Conservation (phyloP, 2,329 filamentous ascomycete species). For the Helminthosporium solani region DNA sequence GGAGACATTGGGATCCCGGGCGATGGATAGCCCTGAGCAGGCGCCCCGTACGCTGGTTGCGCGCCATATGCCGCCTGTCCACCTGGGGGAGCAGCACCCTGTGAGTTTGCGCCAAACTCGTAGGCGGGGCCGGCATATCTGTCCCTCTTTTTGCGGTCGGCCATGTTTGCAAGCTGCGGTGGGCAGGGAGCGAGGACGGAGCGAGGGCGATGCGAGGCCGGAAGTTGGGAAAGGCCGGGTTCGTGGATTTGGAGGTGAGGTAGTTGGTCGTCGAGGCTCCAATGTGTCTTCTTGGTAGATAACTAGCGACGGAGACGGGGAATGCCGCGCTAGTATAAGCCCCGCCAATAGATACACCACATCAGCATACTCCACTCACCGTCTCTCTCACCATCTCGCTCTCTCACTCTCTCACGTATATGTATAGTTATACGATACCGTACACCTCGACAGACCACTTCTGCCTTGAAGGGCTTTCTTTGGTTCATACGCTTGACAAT, state of each 20-base stretch:
- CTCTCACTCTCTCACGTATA: too few relatives aligned
- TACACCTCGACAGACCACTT: too few relatives aligned
- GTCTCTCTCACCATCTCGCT: too few relatives aligned
- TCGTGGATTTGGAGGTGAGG: slow-evolving; percentile 24
- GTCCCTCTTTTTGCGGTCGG: slow-evolving; percentile 76
- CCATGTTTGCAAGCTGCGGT: slow-evolving; percentile 22
- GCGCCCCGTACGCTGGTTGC: slow-evolving; percentile 31
- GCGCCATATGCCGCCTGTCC: slow-evolving; percentile 37
- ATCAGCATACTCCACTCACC: too few relatives aligned
- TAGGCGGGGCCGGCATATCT: slow-evolving; percentile 94
- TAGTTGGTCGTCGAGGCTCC: slow-evolving; percentile 20
- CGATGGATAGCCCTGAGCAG: slow-evolving; percentile 38
- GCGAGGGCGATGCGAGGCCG: too few relatives aligned
- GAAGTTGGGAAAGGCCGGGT: slow-evolving; percentile 10
- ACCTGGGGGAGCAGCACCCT: slow-evolving; percentile 33
- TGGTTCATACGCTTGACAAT: not conserved
- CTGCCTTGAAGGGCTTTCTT: too few relatives aligned
- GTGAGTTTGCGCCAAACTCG: slow-evolving; percentile 87
- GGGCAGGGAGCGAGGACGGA: too few relatives aligned
- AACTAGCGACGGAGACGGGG: slow-evolving; percentile 13
- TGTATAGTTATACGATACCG: too few relatives aligned
- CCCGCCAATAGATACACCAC: slow-evolving; percentile 26
- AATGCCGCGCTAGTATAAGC: slow-evolving; percentile 28
- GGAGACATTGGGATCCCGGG: slow-evolving; percentile 32
- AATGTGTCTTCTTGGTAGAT: slow-evolving; percentile 41